A percentile compares a stretch with the other conserved stretches of the same genome.
These are phyloP conservation scores for Chara braunii DNA, from an alignment of 139 green algal species.

Conservation along the genomic window DNA sequence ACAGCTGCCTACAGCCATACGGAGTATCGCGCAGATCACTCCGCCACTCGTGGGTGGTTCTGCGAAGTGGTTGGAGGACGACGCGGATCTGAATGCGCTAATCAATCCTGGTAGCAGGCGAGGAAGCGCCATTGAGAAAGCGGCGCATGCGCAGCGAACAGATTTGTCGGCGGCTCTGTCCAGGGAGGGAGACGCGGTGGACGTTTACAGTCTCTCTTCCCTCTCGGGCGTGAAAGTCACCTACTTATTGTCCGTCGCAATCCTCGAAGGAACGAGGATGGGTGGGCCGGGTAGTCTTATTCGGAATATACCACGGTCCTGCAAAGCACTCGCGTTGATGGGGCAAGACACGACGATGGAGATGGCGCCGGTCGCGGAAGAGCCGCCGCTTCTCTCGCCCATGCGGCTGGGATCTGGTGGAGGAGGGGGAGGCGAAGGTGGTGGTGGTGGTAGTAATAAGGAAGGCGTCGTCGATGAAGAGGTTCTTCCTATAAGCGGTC, in stretches of 20 bases:
- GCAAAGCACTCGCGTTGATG: no score
- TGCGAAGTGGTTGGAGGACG: conserved; percentile 12
- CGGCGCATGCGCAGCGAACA: neutral
- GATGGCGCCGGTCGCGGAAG: no score
- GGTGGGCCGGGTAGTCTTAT: no score
- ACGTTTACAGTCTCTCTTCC: neutral
- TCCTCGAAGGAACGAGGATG: no score
- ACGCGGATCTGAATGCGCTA: conserved; percentile 20
- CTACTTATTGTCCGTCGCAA: conserved; percentile 17
- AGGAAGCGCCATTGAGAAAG: conserved; percentile 22
- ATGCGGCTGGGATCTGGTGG: no score
- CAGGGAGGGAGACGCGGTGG: neutral
- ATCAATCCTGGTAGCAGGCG: conserved; percentile 13
- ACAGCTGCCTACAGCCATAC: neutral
- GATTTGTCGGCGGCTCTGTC: conserved; percentile 5
- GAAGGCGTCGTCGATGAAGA: no score
- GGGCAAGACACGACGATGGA: no score
- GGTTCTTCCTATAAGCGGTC: no score
- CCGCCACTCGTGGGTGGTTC: conserved; percentile 27
- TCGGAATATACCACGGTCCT: no score
- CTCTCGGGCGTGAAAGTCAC: conserved; percentile 28
- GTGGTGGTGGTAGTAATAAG: no score
- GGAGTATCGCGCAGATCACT: conserved; percentile 9
- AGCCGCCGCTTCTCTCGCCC: no score
- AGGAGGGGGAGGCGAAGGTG: no score